Evolutionary conservation across 176 grass and related monocot genomes (phyloP), one percentile per base, ranked within the genome.

Genomic region (Bolboschoenus planiculmis): DNA sequence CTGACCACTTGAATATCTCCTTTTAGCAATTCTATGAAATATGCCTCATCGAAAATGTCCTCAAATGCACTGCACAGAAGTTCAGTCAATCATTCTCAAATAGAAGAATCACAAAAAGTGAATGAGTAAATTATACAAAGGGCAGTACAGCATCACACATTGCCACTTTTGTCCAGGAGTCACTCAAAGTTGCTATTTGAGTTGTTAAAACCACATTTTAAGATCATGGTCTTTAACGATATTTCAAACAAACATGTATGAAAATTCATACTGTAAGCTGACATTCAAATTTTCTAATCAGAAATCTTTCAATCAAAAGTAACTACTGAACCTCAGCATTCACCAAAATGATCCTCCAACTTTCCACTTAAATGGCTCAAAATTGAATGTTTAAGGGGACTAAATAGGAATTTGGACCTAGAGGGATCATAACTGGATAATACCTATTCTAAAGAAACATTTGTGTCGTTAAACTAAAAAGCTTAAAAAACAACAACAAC

Each of bases 1-100:
- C 7, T 86, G 39, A 90, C 79, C 46, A 95, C 89, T 74, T 56
- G 46, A 61, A 95, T 83, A 93, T 98, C 95, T 79, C 87, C 87
- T 90, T 98, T 86, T 71, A 98, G 80, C 86, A 85, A 76, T 87
- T 93, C 89, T 55, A 98, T 90, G 75, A 95, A 95, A 87, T 84
- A 84, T 63, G 87, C 59, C 74, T 95, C 90, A 83, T 91, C 85
- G 83, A 98, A 98, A 83, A 98, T 91, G 58, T 98, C 95, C 62
- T 86, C 85, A 85, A 97, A 97, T 33, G 48, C 92, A 87, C 90
- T 97, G 88, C 78, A 85, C 26, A 75, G 0, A 85, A 33, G 5
- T 6, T 58, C 66, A 48, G 5, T 13, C 58, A 55, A 68, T 51
- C 18, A 62, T 51, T 50, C 34, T 47, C 37, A 70, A 20, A 14